Conservation (phyloP, 352 stramenopile species). For the Phytophthora fragariae region DNA sequence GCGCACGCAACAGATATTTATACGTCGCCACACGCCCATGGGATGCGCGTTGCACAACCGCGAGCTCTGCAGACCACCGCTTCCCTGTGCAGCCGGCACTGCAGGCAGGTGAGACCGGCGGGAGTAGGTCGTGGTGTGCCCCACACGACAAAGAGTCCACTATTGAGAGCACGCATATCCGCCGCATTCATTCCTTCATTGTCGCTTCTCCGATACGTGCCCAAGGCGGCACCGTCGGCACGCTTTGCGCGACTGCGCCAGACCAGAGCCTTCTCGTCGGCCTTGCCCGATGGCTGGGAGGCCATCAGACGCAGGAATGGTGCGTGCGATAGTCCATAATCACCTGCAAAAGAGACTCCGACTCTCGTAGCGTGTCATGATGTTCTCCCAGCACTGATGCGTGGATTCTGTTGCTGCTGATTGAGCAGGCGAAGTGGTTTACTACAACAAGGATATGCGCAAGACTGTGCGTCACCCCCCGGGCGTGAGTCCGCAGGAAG, state of each 20-base stretch:
- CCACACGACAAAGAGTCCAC: constrained; percentile 11
- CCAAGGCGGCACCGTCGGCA: not conserved
- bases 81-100: not conserved
- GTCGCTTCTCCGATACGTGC: constrained; percentile 23
- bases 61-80: not conserved
- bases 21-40: not conserved
- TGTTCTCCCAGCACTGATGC: not conserved
- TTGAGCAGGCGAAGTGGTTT: constrained; percentile 62
- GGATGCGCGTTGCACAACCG: not conserved
- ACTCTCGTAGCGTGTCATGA: not conserved
- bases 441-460: constrained; percentile 65
- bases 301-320: constrained; percentile 65
- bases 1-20: constrained; percentile 16
- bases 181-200: constrained; percentile 32
- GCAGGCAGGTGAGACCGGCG: not conserved
- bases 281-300: constrained; percentile 67
- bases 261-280: constrained; percentile 38
- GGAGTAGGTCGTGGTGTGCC: constrained; percentile 6
- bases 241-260: constrained; percentile 1
- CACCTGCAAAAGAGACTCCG: not conserved
- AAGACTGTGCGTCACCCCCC: constrained; percentile 70
- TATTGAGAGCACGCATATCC: constrained; percentile 29
- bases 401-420: not conserved
- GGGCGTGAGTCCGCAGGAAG: constrained; percentile 30
- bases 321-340: constrained; percentile 20